Conservation (phyloP, 2,329 filamentous ascomycete species). For the Alternaria gansuensis region DNA sequence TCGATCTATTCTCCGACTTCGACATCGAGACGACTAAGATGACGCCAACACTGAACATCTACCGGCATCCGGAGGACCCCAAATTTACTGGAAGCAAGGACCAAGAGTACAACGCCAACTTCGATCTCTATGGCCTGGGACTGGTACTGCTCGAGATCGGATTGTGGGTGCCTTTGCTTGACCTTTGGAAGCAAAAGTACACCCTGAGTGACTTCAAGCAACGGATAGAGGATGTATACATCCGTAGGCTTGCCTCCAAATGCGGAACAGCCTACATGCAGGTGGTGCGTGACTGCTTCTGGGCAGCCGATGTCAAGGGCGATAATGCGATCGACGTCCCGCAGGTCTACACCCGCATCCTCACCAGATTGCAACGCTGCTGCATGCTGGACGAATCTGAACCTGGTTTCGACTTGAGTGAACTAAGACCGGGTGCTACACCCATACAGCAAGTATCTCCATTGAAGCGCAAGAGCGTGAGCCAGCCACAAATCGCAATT, state of each 20-base stretch:
- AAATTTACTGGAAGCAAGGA: conserved; percentile 45
- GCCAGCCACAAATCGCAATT: conserved; percentile 34
- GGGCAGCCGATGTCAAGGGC: conserved; percentile 66
- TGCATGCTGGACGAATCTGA: conserved; percentile 53
- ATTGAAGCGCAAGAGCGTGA: conserved; percentile 47
- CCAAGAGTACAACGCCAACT: conserved; percentile 48
- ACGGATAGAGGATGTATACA: conserved; percentile 69
- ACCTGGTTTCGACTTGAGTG: conserved; percentile 41
- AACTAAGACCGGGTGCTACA: conserved; percentile 34
- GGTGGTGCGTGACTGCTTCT: conserved; percentile 75
- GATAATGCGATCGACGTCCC: conserved; percentile 46
- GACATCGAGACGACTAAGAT: conserved; percentile 57
- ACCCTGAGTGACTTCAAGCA: conserved; percentile 69
- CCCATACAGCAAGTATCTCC: conserved; percentile 35
- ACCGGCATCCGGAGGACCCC: conserved; percentile 70
- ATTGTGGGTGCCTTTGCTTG: conserved; percentile 73
- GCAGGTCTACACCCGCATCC: conserved; percentile 56
- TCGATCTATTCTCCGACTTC: conserved; percentile 73
- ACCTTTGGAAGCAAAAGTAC: conserved; percentile 67
- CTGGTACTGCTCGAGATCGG: conserved; percentile 78
- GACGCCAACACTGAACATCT: conserved; percentile 63
- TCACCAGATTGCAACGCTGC: conserved; percentile 53
- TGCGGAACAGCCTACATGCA: conserved; percentile 80
- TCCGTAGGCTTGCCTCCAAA: conserved; percentile 70
- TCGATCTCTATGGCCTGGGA: conserved; percentile 76